These are phyloP conservation scores for Linum usitatissimum DNA, from an alignment of 345 rosid species.

Conservation along the genomic window DNA sequence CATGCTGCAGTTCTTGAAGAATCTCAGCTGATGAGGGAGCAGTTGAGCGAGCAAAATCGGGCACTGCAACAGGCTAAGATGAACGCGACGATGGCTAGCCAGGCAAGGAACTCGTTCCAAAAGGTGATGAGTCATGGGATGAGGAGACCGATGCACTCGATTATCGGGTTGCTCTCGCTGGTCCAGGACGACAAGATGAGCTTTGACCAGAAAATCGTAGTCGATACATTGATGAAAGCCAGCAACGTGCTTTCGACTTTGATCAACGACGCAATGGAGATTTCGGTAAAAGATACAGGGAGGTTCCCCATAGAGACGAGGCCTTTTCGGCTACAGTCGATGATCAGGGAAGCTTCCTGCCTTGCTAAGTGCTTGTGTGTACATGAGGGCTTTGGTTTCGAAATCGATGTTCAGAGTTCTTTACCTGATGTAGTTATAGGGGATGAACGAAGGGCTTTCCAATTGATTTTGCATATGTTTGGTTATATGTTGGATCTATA, in stretches of 20 bases:
- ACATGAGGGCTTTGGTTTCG: constrained; percentile 59
- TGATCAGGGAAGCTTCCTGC: constrained; percentile 77
- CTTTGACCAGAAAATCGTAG: constrained; percentile 51
- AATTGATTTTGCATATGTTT: constrained; percentile 85
- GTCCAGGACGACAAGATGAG: constrained; percentile 44
- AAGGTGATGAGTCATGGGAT: constrained; percentile 95
- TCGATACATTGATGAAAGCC: constrained; percentile 59
- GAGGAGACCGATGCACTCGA: constrained; percentile 94
- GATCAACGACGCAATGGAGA: constrained; percentile 71
- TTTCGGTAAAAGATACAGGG: constrained; percentile 58
- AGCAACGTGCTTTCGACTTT: constrained; percentile 69
- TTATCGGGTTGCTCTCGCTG: constrained; percentile 78
- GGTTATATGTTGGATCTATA: constrained; percentile 61
- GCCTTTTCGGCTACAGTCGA: constrained; percentile 56
- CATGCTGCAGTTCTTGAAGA: constrained; percentile 95
- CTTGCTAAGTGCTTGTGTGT: constrained; percentile 77
- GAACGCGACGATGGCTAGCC: constrained; percentile 93
- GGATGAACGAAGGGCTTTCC: constrained; percentile 76
- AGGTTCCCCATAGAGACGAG: constrained; percentile 56
- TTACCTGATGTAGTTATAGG: constrained; percentile 72
- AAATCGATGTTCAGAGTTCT: constrained; percentile 52
- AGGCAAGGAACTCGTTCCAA: constrained; percentile 80
- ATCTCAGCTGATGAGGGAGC: constrained; percentile 80
- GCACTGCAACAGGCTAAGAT: constrained; percentile 62
- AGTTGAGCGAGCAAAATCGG: constrained; percentile 64